Evolutionary conservation across 345 rosid species (phyloP).

Genomic region (Toxicodendron radicans): DNA sequence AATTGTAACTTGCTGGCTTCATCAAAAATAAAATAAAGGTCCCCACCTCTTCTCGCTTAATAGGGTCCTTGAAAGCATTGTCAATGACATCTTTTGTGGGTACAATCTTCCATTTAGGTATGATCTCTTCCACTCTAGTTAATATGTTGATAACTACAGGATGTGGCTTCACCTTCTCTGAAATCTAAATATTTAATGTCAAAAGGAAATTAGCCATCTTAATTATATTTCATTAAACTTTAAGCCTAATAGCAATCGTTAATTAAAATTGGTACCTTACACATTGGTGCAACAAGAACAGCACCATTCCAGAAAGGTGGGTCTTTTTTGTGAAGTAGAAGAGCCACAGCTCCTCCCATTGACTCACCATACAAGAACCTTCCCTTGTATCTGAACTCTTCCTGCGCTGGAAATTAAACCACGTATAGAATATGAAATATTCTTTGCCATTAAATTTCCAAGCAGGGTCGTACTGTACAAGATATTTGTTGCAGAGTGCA

Average conservation of each 20-base stretch:
- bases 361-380: conserved; percentile 97
- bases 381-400: conserved; percentile 66
- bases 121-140: conserved; percentile 77
- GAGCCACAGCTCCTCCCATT: conserved; percentile 97
- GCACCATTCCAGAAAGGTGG: conserved; percentile 87
- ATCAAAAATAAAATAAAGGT: not conserved
- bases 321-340: conserved; percentile 79
- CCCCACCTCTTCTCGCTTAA: conserved; percentile 73
- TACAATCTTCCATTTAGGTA: conserved; percentile 98
- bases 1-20: not conserved
- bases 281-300: conserved; percentile 96
- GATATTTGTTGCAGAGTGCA: not conserved
- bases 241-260: not conserved
- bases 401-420: conserved; percentile 44
- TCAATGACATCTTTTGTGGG: conserved; percentile 89
- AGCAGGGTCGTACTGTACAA: not conserved
- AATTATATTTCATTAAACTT: too few relatives aligned
- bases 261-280: conserved; percentile 58
- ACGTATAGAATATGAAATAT: not conserved
- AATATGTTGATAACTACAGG: conserved; percentile 73
- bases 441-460: not conserved
- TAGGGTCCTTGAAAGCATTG: conserved; percentile 75
- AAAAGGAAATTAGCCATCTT: not conserved
- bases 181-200: conserved; percentile 47
- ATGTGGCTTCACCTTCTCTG: conserved; percentile 93